Base-by-base conservation (phyloP, 2,329 filamentous ascomycete genomes). In the Monascus ruber region DNA sequence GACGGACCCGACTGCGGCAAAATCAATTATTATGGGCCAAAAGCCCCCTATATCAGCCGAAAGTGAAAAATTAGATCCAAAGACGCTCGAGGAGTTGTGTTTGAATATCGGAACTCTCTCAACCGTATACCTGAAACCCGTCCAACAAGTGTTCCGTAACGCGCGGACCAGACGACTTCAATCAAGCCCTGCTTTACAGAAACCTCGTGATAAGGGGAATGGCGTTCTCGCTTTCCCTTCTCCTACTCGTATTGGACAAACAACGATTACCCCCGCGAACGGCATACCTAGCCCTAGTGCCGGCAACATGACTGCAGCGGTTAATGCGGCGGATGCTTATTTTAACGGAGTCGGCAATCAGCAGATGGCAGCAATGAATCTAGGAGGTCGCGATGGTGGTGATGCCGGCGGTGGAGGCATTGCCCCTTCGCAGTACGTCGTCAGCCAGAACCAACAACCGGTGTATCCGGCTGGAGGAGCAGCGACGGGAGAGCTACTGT, bases 31-130 rank as follows among this genome's bases (percentile, higher is more conserved):
- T 48, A 96, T 98, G 89, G 89, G 91, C 43, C 84, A 94, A 50
- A 98, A 98, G 60, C 91, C 91, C 5, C 77, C 89, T 5, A 96
- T 98, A 62, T 94, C 88, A 1, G 89, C 91, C 28, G 91, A 98
- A 63, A 88, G 85, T 26, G 91, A 98, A 65, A 89, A 89, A 49
- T 75, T 98, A 2, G 91, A 98, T 57, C 81, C 88, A 0, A 73
- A 76, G 34, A 98, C 91, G 0, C 73, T 98, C 5, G 91, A 98
- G 64, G 91, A 98, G 60, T 89, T 98, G 77, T 96, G 91, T 56
- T 75, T 98, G 43, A 93, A 89, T 51, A 88, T 98, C 34, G 91
- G 91, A 48, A 96, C 91, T 0, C 73, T 98, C 3, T 91, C 91
- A 3, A 98, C 91, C 1, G 89, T 98, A 37, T 98, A 98, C 62